Evolutionary conservation across 257 asterid species (phyloP).

Genomic region (Ocimum tenuiflorum): DNA sequence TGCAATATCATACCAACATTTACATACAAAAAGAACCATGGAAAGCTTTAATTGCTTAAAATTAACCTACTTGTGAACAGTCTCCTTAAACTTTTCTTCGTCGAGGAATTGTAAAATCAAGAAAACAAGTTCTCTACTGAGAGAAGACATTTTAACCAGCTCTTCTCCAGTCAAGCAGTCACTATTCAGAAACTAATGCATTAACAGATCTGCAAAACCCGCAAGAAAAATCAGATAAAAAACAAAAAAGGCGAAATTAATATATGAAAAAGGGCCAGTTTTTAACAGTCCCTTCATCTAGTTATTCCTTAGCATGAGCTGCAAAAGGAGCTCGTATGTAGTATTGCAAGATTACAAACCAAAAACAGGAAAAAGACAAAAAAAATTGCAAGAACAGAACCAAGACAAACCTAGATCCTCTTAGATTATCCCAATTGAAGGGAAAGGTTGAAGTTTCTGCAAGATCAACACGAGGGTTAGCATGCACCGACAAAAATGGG

Average conservation of each 20-base stretch:
- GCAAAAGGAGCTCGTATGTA: constrained; percentile 22
- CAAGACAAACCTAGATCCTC: constrained; percentile 36
- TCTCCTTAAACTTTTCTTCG: constrained; percentile 53
- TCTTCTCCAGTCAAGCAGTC: constrained; percentile 29
- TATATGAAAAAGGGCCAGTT: constrained; percentile 30
- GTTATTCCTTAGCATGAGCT: constrained; percentile 35
- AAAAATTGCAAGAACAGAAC: neutral
- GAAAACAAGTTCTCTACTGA: constrained; percentile 59
- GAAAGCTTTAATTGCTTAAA: neutral
- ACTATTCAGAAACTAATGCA: constrained; percentile 25
- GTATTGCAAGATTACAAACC: constrained; percentile 16
- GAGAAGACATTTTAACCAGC: constrained; percentile 65
- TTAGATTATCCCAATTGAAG: constrained; percentile 25
- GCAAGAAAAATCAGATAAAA: constrained; percentile 11
- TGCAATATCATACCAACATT: neutral
- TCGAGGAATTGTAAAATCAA: constrained; percentile 47
- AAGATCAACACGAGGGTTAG: constrained; percentile 27
- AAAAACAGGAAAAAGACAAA: constrained; percentile 8
- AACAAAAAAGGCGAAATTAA: constrained; percentile 16
- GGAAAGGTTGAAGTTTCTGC: neutral
- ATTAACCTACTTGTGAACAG: constrained; percentile 45
- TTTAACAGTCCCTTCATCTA: constrained; percentile 29
- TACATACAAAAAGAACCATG: constrained; percentile 2
- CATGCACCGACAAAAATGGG: constrained; percentile 51
- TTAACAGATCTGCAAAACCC: constrained; percentile 65